Evolutionary conservation across 257 asterid species (phyloP).

Genomic region (Agastache rugosa): DNA sequence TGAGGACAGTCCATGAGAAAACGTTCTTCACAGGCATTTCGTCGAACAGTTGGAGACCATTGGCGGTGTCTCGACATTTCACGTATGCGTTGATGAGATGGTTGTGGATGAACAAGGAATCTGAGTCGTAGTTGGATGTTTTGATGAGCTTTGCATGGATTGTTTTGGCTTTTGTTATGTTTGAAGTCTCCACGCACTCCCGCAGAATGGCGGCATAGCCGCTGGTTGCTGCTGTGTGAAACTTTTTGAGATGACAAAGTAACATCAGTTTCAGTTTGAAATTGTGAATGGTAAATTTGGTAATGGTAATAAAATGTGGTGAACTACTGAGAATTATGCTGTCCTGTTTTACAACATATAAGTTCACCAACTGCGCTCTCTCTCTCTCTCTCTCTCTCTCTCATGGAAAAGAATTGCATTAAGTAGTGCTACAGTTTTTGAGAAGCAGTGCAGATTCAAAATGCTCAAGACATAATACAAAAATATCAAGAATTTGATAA

Average conservation of each 20-base stretch:
- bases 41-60: constrained; percentile 58
- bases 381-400: background rate
- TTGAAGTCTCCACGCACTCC: constrained; percentile 47
- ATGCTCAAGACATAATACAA: background rate
- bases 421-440: background rate
- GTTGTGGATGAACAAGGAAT: constrained; percentile 54
- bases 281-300: too few relatives aligned
- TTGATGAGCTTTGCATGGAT: constrained; percentile 60
- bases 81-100: constrained; percentile 58
- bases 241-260: constrained; percentile 39
- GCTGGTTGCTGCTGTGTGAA: constrained; percentile 41
- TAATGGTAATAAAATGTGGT: too few relatives aligned
- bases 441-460: background rate
- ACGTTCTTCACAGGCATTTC: constrained; percentile 73
- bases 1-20: constrained; percentile 74
- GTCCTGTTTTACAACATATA: too few relatives aligned
- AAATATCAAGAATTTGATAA: too few relatives aligned
- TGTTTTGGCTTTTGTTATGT: constrained; percentile 41
- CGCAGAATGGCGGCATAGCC: constrained; percentile 46
- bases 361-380: background rate
- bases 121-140: constrained; percentile 31
- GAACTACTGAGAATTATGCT: too few relatives aligned
- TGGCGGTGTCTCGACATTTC: constrained; percentile 52
- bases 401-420: background rate
- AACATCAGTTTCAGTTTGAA: constrained; percentile 34